Percentiles rank a stretch among this genome's conserved stretches.
These are phyloP conservation scores for Allium cepa DNA, from an alignment of 106 monocot genomes.

Conservation along the genomic window DNA sequence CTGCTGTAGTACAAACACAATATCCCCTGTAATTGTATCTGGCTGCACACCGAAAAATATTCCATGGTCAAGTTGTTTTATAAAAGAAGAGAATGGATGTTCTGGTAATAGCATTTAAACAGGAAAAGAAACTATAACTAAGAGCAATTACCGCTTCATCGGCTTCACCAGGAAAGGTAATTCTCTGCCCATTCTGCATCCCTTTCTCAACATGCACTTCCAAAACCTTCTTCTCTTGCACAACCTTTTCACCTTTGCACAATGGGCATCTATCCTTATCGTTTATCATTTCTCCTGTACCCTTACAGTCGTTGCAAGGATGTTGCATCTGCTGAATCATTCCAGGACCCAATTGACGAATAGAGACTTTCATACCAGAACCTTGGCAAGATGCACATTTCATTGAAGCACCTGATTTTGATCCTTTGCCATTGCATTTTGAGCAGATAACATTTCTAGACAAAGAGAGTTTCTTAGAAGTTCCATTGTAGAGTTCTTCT, in stretches of 20 bases:
- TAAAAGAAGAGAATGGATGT: too few relatives aligned
- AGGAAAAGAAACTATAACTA: too few relatives aligned
- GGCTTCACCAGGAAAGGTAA: conserved; percentile 93
- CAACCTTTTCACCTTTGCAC: conserved; percentile 93
- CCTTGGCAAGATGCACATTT: conserved; percentile 79
- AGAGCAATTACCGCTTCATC: conserved; percentile 66
- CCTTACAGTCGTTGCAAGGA: conserved; percentile 88
- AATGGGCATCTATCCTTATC: conserved; percentile 77
- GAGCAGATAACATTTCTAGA: conserved; percentile 79
- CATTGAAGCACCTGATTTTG: conserved; percentile 89
- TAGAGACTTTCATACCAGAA: conserved; percentile 85
- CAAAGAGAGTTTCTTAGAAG: conserved; percentile 84
- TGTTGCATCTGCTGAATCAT: conserved; percentile 99
- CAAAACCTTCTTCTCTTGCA: conserved; percentile 88
- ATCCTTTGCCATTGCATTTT: conserved; percentile 93
- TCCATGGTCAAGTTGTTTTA: not conserved
- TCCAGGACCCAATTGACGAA: conserved; percentile 73
- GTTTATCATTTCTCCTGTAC: conserved; percentile 76
- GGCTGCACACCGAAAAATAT: conserved; percentile 40
- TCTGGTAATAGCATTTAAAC: too few relatives aligned
- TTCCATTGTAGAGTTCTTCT: conserved; percentile 91
- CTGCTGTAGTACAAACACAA: conserved; percentile 83
- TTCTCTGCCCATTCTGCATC: conserved; percentile 86
- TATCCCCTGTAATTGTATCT: conserved; percentile 72
- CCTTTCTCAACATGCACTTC: conserved; percentile 91